Percentiles rank a stretch among this genome's conserved stretches.
Conservation (phyloP, 345 rosid species). For the Salix viminalis region DNA sequence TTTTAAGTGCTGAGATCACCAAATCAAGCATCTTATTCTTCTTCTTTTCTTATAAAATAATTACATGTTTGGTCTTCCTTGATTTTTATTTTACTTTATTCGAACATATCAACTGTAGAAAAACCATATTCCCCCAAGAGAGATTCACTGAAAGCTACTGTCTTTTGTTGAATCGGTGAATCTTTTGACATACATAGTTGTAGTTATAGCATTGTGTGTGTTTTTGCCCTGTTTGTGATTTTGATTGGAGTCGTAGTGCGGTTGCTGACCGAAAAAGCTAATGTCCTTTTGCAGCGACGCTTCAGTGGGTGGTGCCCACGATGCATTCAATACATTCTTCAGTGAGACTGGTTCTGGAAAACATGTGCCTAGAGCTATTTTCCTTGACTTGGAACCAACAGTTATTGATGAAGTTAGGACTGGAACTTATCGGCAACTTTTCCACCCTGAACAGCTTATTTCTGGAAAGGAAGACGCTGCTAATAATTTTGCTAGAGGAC, state of each 20-base stretch:
- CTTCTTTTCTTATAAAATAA: background rate
- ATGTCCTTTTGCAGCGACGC: constrained; percentile 23
- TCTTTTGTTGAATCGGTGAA: background rate
- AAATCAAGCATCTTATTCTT: background rate
- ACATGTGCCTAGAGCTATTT: constrained; percentile 37
- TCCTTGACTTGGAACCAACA: constrained; percentile 34
- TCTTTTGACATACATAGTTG: background rate
- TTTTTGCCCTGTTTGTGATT: background rate
- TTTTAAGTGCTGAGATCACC: background rate
- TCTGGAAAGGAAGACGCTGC: constrained; percentile 44
- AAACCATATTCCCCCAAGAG: background rate
- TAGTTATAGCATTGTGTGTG: background rate
- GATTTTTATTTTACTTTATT: background rate
- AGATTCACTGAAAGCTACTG: background rate
- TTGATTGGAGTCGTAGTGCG: background rate
- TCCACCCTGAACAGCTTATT: constrained; percentile 38
- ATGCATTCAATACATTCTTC: constrained; percentile 41
- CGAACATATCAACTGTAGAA: background rate
- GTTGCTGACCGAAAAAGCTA: background rate
- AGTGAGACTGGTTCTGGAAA: constrained; percentile 38
- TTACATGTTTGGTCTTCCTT: background rate
- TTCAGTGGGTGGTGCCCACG: constrained; percentile 23
- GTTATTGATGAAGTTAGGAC: constrained; percentile 37
- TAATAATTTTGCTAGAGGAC: constrained; percentile 36
- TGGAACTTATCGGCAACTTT: constrained; percentile 29